These are phyloP conservation scores for Pythium volutum DNA, from an alignment of 352 stramenopile genomes.

Conservation along the genomic window DNA sequence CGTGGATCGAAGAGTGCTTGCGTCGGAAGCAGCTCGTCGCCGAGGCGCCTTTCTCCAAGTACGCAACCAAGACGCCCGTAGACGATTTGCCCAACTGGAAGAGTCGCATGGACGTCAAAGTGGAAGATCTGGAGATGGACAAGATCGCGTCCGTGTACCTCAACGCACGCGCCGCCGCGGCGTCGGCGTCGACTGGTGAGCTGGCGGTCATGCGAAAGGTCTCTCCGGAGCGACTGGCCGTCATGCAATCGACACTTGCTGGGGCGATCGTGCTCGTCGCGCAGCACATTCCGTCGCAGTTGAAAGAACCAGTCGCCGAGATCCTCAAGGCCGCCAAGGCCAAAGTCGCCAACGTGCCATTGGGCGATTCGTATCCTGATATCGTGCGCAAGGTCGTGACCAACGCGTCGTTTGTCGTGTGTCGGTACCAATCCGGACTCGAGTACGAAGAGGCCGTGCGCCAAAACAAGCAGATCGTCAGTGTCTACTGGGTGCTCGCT, in stretches of 20 bases:
- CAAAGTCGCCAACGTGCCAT: conserved; percentile 76
- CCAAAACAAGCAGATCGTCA: conserved; percentile 71
- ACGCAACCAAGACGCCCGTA: neutral
- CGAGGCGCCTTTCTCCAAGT: conserved; percentile 38
- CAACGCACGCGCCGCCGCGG: conserved; percentile 3
- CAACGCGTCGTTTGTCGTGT: conserved; percentile 81
- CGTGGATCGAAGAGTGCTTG: conserved; percentile 83
- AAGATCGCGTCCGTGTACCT: conserved; percentile 13
- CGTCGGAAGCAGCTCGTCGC: conserved; percentile 44
- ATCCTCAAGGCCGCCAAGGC: conserved; percentile 67
- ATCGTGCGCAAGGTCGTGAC: conserved; percentile 76
- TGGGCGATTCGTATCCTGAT: conserved; percentile 67
- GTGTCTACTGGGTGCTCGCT: conserved; percentile 77
- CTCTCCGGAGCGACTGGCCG: conserved; percentile 41
- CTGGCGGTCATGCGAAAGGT: conserved; percentile 19
- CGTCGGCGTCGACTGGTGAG: conserved; percentile 17
- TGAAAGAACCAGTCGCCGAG: conserved; percentile 64
- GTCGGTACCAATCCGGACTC: conserved; percentile 72
- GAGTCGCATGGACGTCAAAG: conserved; percentile 12
- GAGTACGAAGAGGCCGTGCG: conserved; percentile 75
- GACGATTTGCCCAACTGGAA: conserved; percentile 21
- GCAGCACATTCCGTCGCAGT: conserved; percentile 62
- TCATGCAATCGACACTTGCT: conserved; percentile 48
- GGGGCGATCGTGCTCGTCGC: conserved; percentile 69
- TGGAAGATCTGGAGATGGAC: conserved; percentile 19